Conservation (phyloP, 345 rosid species). For the Sonneratia alba region DNA sequence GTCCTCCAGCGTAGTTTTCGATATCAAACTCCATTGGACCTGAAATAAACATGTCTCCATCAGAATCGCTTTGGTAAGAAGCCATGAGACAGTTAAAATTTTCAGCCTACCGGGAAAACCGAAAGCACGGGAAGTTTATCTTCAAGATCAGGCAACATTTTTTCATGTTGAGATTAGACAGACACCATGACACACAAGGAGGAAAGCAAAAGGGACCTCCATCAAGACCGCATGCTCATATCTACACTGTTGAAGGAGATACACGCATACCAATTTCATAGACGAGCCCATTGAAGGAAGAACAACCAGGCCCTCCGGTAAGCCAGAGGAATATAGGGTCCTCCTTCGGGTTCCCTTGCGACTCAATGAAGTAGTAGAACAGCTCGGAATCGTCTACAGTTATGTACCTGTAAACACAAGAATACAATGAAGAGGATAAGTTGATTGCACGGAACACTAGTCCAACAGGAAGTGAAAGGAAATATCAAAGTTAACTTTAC, state of each 20-base stretch:
- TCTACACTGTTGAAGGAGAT: background rate
- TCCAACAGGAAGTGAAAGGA: too few species aligned
- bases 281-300: slow-evolving; percentile 22
- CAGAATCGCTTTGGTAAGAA: too few species aligned
- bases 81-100: too few species aligned
- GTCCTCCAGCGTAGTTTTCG: slow-evolving; percentile 13
- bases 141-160: too few species aligned
- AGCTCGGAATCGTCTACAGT: slow-evolving; percentile 14
- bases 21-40: slow-evolving; percentile 18
- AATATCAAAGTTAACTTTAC: too few species aligned
- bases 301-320: slow-evolving; percentile 34
- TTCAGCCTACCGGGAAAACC: too few species aligned
- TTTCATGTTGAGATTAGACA: too few species aligned
- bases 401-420: slow-evolving; percentile 6
- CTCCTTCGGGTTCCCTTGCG: slow-evolving; percentile 20
- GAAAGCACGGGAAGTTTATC: too few species aligned
- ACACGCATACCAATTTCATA: slow-evolving; percentile 24
- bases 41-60: background rate
- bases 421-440: background rate
- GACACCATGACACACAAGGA: background rate
- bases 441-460: background rate
- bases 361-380: slow-evolving; percentile 24
- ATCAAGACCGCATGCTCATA: background rate
- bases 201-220: background rate
- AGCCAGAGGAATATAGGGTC: slow-evolving; percentile 31